Evolutionary conservation across 768 basidiomycete genomes (phyloP).

Genomic region (Boletus vinaceobasis): DNA sequence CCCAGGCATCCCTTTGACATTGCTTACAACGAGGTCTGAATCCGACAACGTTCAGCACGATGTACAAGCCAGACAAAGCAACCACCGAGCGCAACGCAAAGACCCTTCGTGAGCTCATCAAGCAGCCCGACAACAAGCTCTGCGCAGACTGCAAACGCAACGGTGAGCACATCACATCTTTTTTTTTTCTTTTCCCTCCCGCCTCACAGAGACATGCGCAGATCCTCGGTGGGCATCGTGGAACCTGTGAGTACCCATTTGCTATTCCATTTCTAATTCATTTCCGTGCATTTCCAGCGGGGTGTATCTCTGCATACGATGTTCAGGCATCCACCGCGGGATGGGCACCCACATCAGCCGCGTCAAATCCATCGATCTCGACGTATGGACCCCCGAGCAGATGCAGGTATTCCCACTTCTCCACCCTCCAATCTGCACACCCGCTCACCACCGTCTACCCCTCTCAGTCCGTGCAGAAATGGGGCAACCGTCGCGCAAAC

Average conservation of each 20-base stretch:
- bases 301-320: conserved; percentile 93
- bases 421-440: background rate
- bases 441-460: background rate
- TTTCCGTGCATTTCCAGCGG: conserved; percentile 49
- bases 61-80: conserved; percentile 71
- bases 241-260: conserved; percentile 68
- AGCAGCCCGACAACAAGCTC: conserved; percentile 85
- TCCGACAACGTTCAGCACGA: conserved; percentile 20
- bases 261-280: background rate
- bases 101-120: conserved; percentile 83
- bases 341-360: conserved; percentile 99
- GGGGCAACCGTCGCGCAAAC: conserved; percentile 94
- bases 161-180: conserved; percentile 49
- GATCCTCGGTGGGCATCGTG: conserved; percentile 98
- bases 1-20: background rate
- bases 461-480: conserved; percentile 75
- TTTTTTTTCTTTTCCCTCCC: background rate
- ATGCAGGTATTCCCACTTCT: conserved; percentile 65
- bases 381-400: conserved; percentile 97
- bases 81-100: conserved; percentile 78
- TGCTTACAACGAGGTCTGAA: background rate
- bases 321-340: conserved; percentile 94
- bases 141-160: conserved; percentile 98
- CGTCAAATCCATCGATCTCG: conserved; percentile 96
- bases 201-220: conserved; percentile 27